Conservation (phyloP, 148 eudicot genomes). For the Oxyria digyna region DNA sequence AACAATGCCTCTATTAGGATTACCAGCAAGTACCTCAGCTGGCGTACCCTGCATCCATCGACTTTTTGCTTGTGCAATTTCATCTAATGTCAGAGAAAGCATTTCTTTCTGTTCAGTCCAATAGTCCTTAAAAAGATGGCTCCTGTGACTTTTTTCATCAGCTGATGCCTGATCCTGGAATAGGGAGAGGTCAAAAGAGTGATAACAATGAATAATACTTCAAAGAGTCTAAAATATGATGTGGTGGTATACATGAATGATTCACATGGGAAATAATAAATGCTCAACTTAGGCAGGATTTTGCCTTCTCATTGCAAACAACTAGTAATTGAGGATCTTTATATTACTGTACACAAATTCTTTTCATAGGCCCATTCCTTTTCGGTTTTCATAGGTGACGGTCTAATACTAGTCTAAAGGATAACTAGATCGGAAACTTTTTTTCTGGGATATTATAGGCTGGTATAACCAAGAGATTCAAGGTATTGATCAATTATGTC, state of each 20-base stretch:
- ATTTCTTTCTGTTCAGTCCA: conserved; percentile 63
- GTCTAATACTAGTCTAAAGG: not conserved
- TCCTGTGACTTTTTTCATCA: conserved; percentile 80
- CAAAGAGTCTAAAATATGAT: not conserved
- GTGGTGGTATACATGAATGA: not conserved
- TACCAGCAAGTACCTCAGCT: conserved; percentile 32
- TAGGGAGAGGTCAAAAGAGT: not conserved
- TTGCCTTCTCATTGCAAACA: not conserved
- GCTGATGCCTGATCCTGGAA: conserved; percentile 46
- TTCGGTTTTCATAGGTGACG: too few species aligned
- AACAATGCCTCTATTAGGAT: conserved; percentile 32
- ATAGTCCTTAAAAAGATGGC: conserved; percentile 84
- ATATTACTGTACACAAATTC: not conserved
- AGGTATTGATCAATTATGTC: too few species aligned
- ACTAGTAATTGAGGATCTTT: not conserved
- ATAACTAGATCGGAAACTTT: not conserved
- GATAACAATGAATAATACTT: not conserved
- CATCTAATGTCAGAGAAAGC: conserved; percentile 41
- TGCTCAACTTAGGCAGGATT: not conserved
- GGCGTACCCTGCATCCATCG: conserved; percentile 27
- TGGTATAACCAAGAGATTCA: too few species aligned
- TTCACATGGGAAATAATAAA: not conserved
- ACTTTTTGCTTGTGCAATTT: conserved; percentile 60
- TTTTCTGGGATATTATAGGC: too few species aligned
- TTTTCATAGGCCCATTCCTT: not conserved